These are phyloP conservation scores for Microcos paniculata DNA, from an alignment of 345 rosid genomes.

Conservation along the genomic window DNA sequence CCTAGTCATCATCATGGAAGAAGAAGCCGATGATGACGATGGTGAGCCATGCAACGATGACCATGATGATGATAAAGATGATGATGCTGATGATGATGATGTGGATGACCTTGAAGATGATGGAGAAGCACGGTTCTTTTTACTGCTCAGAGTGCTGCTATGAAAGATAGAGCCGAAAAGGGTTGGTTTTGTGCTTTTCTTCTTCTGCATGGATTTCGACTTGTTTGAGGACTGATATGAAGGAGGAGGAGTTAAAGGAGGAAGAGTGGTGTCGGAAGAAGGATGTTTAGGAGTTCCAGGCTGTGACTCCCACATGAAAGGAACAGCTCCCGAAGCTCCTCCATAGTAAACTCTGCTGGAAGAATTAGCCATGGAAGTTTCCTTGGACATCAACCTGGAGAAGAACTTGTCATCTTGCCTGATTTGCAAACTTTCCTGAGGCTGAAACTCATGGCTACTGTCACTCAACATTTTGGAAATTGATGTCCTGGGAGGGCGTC, in stretches of 20 bases:
- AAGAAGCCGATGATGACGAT: not conserved
- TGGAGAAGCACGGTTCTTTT: conserved; percentile 29
- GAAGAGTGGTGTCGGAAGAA: conserved; percentile 26
- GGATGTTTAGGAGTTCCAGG: conserved; percentile 86
- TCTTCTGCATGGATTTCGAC: conserved; percentile 24
- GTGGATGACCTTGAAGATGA: conserved; percentile 45
- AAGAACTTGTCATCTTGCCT: conserved; percentile 51
- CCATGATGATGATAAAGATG: conserved; percentile 33
- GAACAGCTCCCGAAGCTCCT: conserved; percentile 52
- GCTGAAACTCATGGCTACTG: conserved; percentile 6
- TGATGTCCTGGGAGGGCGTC: not conserved
- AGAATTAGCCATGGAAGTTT: conserved; percentile 49
- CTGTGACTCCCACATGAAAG: conserved; percentile 78
- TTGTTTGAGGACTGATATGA: conserved; percentile 33
- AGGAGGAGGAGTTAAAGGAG: conserved; percentile 64
- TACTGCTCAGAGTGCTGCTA: not conserved
- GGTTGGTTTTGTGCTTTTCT: conserved; percentile 22
- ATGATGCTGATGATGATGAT: conserved; percentile 37
- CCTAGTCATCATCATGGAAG: conserved; percentile 24
- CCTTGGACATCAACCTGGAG: conserved; percentile 61
- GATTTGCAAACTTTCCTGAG: conserved; percentile 29
- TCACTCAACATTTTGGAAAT: conserved; percentile 23
- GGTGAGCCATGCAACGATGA: conserved; percentile 31
- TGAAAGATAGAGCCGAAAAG: conserved; percentile 21
- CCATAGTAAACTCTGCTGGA: conserved; percentile 81